Base-by-base conservation (phyloP, 2,329 filamentous ascomycete genomes). In the Mariannaea elegans region DNA sequence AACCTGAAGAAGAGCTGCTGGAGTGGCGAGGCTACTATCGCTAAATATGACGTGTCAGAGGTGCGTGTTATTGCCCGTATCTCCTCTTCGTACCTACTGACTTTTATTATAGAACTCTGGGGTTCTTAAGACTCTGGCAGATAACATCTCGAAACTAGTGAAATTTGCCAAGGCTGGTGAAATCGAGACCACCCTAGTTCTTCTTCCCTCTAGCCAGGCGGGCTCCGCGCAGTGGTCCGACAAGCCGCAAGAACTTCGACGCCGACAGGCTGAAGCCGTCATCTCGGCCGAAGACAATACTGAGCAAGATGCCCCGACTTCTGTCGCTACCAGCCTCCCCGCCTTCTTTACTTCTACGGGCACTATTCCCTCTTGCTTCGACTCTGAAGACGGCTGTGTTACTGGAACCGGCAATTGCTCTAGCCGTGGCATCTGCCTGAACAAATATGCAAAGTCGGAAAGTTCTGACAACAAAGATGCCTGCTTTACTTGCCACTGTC, bases 401-500 rank as follows among this genome's bases (percentile, higher is more conserved):
- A 82, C 83, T 57, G 81, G 80, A 38, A 99, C 95, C 2, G 84
- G 87, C 69, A 87, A 87, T 73, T 99, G 95, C 83, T 92, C 90
- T 13, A 88, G 90, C 54, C 93, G 95, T 76, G 95, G 95, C 45
- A 72, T 77, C 24, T 98, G 95, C 81, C 80, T 84, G 65, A 82
- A 90, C 74, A 90, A 89, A 71, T 93, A 86, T 65, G 78, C 77
- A 39, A 74, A 73, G 50, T 74, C 78, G 13, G 72, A 74, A 51
- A 81, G 82, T 57, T 65, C 64, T 8, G 75, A 76, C 10, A 75
- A 73, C 58, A 75, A 70, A 44, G 67, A 76, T 10, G 77, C 81
- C 31, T 98, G 94, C 84, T 98, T 89, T 74, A 82, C 85, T 57
- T 99, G 95, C 81, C 81, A 81, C 64, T 99, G 95, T 80, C 79